Base-by-base conservation (phyloP, 768 basidiomycete species). In the Boletus fagicola region DNA sequence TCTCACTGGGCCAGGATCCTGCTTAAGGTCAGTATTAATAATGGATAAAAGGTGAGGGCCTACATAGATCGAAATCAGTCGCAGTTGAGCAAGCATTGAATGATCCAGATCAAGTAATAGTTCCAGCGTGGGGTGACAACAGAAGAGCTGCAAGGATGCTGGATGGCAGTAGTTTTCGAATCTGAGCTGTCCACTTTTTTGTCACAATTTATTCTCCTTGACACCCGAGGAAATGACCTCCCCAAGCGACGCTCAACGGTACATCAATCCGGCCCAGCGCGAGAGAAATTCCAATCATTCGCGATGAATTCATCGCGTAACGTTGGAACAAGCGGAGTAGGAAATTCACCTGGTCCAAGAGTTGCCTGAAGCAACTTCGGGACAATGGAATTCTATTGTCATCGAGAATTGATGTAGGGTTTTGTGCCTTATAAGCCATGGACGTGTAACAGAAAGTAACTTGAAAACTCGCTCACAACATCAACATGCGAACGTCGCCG, bases 401-500 rank as follows among this genome's bases (percentile, higher is more conserved):
- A 33, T 54, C 20, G 9, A 20, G 57, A 16, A 26, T 33, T 36
- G 49, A 15, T 13, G 6, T 46, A 39, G 48, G 50, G 22, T 11
- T n/a, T 26, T 42, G n/a, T 24, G 15, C 49, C 22, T 26, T 57
- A 48, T 64, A 40, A 48, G 38, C 18, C 49, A 47, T 4, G 20
- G n/a, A 13, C 16, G 16, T 22, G 31, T 4, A 42, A 15, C n/a
- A 20, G 33, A 12, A 12, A 44, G n/a, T 9, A 53, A 40, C 2
- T 26, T 18, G 35, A 24, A 54, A 30, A 16, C 50, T 13, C 53
- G 15, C 54, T n/a, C 49, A 47, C 61, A 30, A 35, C 36, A 44
- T 47, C 51, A n/a, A 54, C 55, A 67, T 67, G 66, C 59, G 57
- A 55, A 49, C 31, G 1, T 53, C 44, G 3, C 39, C 36, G 6